Conservation (phyloP, 345 rosid genomes). For the Carallia pectinifolia region DNA sequence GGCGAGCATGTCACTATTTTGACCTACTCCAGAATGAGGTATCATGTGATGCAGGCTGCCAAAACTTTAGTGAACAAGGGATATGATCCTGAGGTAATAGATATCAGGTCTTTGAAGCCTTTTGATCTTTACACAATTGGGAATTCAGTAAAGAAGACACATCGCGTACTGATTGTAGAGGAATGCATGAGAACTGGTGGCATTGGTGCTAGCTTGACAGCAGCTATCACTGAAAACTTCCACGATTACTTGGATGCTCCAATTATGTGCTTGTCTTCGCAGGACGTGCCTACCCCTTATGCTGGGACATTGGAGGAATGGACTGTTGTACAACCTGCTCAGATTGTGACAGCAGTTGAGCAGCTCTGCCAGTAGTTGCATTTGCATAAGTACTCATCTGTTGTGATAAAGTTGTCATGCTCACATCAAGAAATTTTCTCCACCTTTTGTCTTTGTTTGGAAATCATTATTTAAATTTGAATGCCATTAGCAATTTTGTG, state of each 20-base stretch:
- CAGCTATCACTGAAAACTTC: constrained; percentile 86
- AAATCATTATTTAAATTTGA: constrained; percentile 10
- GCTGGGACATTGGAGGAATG: constrained; percentile 87
- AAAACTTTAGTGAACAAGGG: constrained; percentile 90
- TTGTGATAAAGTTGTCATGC: constrained; percentile 1
- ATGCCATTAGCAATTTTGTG: constrained; percentile 20
- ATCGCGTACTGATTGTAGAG: constrained; percentile 85
- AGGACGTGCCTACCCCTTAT: constrained; percentile 93
- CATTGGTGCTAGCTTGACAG: constrained; percentile 90
- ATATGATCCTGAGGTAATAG: constrained; percentile 92
- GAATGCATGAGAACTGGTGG: constrained; percentile 98
- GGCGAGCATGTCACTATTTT: constrained; percentile 85
- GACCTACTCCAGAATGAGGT: constrained; percentile 94
- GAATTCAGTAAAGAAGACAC: constrained; percentile 91
- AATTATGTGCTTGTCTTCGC: constrained; percentile 88
- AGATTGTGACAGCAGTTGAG: constrained; percentile 90
- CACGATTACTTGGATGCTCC: constrained; percentile 92
- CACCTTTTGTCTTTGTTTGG: constrained; percentile 4
- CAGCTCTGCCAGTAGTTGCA: constrained; percentile 71
- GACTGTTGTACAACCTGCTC: constrained; percentile 93
- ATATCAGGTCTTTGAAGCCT: constrained; percentile 87
- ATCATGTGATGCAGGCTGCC: constrained; percentile 96
- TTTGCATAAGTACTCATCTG: constrained; percentile 10
- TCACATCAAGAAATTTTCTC: neutral
- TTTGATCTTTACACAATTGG: constrained; percentile 88